These are phyloP conservation scores for Trichothecium roseum DNA, from an alignment of 2,329 filamentous ascomycete genomes.

Conservation along the genomic window DNA sequence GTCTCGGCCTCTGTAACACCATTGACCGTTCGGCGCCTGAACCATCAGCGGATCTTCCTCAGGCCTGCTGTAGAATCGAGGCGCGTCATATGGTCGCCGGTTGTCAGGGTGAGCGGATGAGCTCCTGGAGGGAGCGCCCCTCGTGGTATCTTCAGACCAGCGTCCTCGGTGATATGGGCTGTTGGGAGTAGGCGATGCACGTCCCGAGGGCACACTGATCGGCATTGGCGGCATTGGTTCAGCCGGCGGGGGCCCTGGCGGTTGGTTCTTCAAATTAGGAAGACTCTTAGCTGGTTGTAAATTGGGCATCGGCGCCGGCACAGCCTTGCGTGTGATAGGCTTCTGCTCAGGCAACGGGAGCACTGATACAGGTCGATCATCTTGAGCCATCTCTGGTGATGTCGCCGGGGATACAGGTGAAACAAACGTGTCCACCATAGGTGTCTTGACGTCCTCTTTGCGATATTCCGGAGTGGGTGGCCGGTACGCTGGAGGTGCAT, in stretches of 20 bases:
- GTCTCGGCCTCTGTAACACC: slow-evolving; percentile 24
- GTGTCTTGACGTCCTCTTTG: slow-evolving; percentile 28
- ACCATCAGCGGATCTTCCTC: slow-evolving; percentile 20
- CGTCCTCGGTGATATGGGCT: not conserved
- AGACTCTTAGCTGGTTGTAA: slow-evolving; percentile 13
- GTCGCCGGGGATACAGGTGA: slow-evolving; percentile 35
- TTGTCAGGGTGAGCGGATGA: slow-evolving; percentile 3
- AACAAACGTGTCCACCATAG: slow-evolving; percentile 22
- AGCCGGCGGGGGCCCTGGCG: slow-evolving; percentile 8
- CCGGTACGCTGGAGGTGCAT: slow-evolving; percentile 16
- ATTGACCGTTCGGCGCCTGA: slow-evolving; percentile 20
- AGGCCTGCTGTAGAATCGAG: slow-evolving; percentile 3
- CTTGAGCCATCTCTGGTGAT: slow-evolving; percentile 25
- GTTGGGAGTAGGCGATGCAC: slow-evolving; percentile 2
- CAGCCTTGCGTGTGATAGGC: slow-evolving; percentile 14
- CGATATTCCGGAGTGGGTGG: slow-evolving; percentile 41
- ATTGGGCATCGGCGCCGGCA: slow-evolving; percentile 8
- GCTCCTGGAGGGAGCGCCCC: slow-evolving; percentile 3
- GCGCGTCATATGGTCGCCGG: slow-evolving; percentile 1
- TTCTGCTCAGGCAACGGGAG: slow-evolving; percentile 7
- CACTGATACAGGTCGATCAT: slow-evolving; percentile 6
- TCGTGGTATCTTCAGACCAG: not conserved
- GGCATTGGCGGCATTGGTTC: slow-evolving; percentile 12
- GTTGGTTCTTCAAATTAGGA: slow-evolving; percentile 9
- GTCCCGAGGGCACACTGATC: not conserved